Evolutionary conservation across 345 rosid species (phyloP).

Genomic region (Populus simonii): DNA sequence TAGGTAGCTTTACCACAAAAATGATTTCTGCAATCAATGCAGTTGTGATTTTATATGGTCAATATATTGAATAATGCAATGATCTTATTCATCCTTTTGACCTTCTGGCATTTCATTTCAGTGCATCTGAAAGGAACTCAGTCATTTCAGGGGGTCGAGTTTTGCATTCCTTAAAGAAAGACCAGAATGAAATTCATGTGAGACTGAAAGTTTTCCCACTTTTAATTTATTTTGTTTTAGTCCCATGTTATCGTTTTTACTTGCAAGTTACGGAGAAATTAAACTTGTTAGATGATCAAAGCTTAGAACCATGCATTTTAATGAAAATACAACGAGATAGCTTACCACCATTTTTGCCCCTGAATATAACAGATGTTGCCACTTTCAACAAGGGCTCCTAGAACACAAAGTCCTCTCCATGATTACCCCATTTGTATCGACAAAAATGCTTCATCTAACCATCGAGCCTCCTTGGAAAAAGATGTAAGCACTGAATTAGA

Average conservation of each 20-base stretch:
- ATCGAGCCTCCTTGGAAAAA: slow-evolving; percentile 68
- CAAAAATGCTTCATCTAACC: slow-evolving; percentile 36
- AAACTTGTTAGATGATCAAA: background rate
- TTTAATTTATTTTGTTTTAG: background rate
- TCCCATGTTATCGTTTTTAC: slow-evolving; percentile 6
- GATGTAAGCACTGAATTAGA: slow-evolving; percentile 52
- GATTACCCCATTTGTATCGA: slow-evolving; percentile 19
- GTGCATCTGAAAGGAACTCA: slow-evolving; percentile 66
- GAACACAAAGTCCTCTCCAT: slow-evolving; percentile 45
- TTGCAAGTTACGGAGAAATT: background rate
- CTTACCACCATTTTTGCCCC: background rate
- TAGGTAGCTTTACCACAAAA: background rate
- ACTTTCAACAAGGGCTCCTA: slow-evolving; percentile 31
- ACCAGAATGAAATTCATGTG: slow-evolving; percentile 41
- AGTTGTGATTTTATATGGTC: background rate
- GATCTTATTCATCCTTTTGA: slow-evolving; percentile 11
- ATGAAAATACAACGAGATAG: background rate
- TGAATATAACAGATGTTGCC: slow-evolving; percentile 43
- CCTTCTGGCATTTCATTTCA: slow-evolving; percentile 25
- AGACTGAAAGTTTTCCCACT: slow-evolving; percentile 19
- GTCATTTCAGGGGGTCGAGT: slow-evolving; percentile 33
- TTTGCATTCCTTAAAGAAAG: slow-evolving; percentile 30
- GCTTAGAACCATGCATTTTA: background rate
- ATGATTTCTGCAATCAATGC: background rate
- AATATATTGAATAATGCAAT: background rate